Percentiles rank a stretch among this genome's conserved stretches.
Evolutionary conservation across 2,329 filamentous ascomycete genomes (phyloP).

Genomic region (Neurospora sp.): DNA sequence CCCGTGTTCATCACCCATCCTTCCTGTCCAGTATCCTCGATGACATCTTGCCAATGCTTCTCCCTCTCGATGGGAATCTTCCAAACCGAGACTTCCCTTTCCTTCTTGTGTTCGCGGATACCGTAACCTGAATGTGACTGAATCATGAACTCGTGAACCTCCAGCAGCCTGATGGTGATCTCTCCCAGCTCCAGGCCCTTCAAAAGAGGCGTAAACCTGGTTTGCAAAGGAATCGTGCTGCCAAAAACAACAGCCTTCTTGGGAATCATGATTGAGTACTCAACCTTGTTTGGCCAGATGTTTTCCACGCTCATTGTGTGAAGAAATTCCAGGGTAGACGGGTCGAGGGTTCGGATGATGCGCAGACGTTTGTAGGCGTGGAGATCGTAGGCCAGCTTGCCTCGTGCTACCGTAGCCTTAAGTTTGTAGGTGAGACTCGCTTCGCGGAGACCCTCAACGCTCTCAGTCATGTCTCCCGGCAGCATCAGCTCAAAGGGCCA

Average conservation of each 20-base stretch:
- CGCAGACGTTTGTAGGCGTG: constrained; percentile 69
- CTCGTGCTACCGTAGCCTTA: constrained; percentile 78
- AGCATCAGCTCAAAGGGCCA: constrained; percentile 69
- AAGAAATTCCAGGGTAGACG: constrained; percentile 64
- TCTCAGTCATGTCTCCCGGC: constrained; percentile 69
- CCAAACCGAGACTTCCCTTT: constrained; percentile 55
- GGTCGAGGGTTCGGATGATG: constrained; percentile 67
- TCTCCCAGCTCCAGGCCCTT: constrained; percentile 83
- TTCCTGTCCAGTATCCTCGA: constrained; percentile 57
- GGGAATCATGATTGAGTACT: constrained; percentile 88
- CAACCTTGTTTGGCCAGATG: constrained; percentile 94
- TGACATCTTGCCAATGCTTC: constrained; percentile 58
- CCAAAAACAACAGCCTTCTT: constrained; percentile 93
- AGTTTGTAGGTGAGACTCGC: constrained; percentile 84
- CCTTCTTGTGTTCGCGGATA: constrained; percentile 49
- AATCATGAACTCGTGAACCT: constrained; percentile 60
- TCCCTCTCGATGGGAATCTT: constrained; percentile 43
- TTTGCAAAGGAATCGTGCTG: constrained; percentile 72
- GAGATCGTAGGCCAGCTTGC: constrained; percentile 82
- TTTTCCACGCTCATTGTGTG: constrained; percentile 95
- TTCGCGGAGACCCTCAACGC: constrained; percentile 78
- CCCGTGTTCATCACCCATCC: constrained; percentile 52
- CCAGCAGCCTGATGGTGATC: constrained; percentile 69
- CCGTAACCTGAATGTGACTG: constrained; percentile 34
- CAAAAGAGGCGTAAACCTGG: constrained; percentile 76